These are phyloP conservation scores for Bondarzewia mesenterica DNA, from an alignment of 1,284 basidiomycete genomes.

Conservation along the genomic window DNA sequence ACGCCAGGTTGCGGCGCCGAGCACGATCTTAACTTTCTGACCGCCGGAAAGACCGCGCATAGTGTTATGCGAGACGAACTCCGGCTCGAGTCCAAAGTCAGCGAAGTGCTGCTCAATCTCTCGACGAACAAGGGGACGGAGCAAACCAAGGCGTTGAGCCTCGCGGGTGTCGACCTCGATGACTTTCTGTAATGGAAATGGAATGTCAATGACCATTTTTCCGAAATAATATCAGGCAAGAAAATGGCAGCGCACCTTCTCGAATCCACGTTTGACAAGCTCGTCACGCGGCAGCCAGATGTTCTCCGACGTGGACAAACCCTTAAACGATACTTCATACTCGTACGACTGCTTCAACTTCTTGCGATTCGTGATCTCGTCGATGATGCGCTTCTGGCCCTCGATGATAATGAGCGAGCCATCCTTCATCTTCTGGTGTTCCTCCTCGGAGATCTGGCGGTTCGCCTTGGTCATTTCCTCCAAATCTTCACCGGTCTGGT, in stretches of 20 bases:
- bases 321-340: conserved; percentile 95
- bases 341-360: conserved; percentile 99
- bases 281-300: conserved; percentile 96
- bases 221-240: conserved; percentile 11
- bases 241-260: conserved; percentile 48
- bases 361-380: conserved; percentile 88
- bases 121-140: conserved; percentile 92
- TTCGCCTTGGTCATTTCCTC: conserved; percentile 93
- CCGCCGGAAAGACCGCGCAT: conserved; percentile 98
- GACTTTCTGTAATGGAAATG: conserved; percentile 52
- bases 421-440: conserved; percentile 95
- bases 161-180: conserved; percentile 96
- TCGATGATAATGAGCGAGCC: conserved; percentile 82
- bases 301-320: conserved; percentile 89
- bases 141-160: conserved; percentile 92
- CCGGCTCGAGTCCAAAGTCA: conserved; percentile 93
- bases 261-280: conserved; percentile 94
- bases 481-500: conserved; percentile 97
- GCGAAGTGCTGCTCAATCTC: conserved; percentile 98
- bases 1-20: conserved; percentile 97
- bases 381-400: conserved; percentile 91
- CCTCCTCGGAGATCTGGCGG: conserved; percentile 83
- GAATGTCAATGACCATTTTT: too few species aligned
- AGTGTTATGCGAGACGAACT: conserved; percentile 95
- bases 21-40: conserved; percentile 99